Base-by-base conservation (phyloP, 495 filamentous ascomycete genomes). In the Aspergillus ostianus region DNA sequence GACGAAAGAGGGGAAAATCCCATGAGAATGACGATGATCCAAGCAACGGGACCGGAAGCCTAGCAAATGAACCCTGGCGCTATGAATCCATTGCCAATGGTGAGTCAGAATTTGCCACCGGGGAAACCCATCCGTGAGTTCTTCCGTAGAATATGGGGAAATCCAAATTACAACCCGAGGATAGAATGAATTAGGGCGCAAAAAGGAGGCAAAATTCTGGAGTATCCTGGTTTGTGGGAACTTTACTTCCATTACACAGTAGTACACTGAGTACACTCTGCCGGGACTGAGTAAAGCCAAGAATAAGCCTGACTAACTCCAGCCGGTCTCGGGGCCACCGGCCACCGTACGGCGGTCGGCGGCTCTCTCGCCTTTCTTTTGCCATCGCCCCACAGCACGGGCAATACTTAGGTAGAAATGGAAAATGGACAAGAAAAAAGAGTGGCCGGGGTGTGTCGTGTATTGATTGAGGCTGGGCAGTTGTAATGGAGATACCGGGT, bases 251-350 rank as follows among this genome's bases (percentile, higher is more conserved):
- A 32, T 7, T 32, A 26, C 23, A 26, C 23, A 2, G 23, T 26
- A 26, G 2, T 26, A n/a, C 23, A 26, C 23, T 26, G 23, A n/a
- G n/a, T 4, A 26, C 23, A 2, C 8, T 32, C 19, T 18, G 20
- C 51, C 17, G 51, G 18, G 6, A 41, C 18, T 53, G n/a, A 53
- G 15, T 53, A 41, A 53, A 44, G 7, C 26, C 30, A 54, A 54
- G 52, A 54, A 54, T 54, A 54, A 54, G 4, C 36, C 52, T 54
- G 52, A 54, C 52, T 54, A 54, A 54, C 32, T 46, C 41, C 51
- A 69, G 67, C 73, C 73, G 73, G 68, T 68, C 63, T 73, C 73
- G 73, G 73, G 70, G 72, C 53, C 45, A 55, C 44, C 60, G 53
- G 59, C 29, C 6, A 32, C 30, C 8, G 23, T 32, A 58, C 27